These are phyloP conservation scores for Venturia nashicola DNA, from an alignment of 2,329 filamentous ascomycete species.

Conservation along the genomic window DNA sequence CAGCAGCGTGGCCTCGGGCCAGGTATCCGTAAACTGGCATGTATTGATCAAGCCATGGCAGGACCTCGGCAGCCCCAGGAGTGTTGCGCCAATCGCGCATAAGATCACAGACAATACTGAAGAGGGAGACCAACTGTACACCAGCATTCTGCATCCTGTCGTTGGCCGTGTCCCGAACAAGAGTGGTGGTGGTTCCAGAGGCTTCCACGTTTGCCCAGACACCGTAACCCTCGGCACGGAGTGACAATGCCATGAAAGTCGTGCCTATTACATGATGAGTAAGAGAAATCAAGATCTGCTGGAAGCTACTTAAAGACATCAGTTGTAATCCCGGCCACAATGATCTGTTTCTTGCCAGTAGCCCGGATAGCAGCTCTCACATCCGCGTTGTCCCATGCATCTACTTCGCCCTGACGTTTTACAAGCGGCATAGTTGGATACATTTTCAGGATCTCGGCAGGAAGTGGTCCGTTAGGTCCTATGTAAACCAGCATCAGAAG, in stretches of 20 bases:
- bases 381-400: conserved; percentile 63
- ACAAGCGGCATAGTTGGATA: conserved; percentile 56
- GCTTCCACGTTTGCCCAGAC: conserved; percentile 65
- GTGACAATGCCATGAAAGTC: conserved; percentile 59
- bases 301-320: conserved; percentile 47
- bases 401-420: conserved; percentile 57
- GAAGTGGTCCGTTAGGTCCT: conserved; percentile 60
- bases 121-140: conserved; percentile 50
- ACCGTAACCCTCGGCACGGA: conserved; percentile 57
- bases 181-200: conserved; percentile 50
- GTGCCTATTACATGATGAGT: conserved; percentile 32
- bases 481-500: background rate
- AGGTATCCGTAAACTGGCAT: conserved; percentile 53
- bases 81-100: conserved; percentile 58
- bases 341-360: conserved; percentile 55
- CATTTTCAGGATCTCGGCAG: conserved; percentile 55
- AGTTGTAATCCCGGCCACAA: conserved; percentile 60
- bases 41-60: conserved; percentile 54
- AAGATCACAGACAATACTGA: conserved; percentile 53
- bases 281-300: background rate
- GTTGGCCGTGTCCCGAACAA: conserved; percentile 53
- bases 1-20: conserved; percentile 48
- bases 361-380: conserved; percentile 55
- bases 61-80: conserved; percentile 39
- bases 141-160: conserved; percentile 54